Evolutionary conservation across 1,284 basidiomycete genomes (phyloP).

Genomic region (Papiliotrema fonsecae): DNA sequence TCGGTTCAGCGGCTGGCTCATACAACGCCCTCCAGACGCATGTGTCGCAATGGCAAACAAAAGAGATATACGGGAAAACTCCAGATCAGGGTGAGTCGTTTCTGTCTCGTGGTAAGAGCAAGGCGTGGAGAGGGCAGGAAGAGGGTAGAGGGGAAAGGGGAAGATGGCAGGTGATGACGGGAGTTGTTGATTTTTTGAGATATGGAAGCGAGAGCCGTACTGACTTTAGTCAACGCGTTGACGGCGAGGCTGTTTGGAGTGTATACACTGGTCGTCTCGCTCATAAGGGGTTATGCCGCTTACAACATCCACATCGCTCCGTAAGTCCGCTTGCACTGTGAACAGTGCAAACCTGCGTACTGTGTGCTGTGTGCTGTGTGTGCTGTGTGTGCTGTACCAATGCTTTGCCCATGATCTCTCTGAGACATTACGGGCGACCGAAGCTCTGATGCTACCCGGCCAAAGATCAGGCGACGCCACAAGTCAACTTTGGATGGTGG

Average conservation of each 20-base stretch:
- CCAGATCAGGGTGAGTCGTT: constrained; percentile 49
- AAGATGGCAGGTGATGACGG: too few species aligned
- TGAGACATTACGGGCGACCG: too few species aligned
- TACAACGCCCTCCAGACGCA: constrained; percentile 85
- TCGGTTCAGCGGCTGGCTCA: constrained; percentile 67
- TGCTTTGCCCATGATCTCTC: too few species aligned
- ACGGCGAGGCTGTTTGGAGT: constrained; percentile 80
- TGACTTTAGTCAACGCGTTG: constrained; percentile 66
- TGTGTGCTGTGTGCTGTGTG: too few species aligned
- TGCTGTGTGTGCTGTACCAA: too few species aligned
- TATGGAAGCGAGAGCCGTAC: too few species aligned
- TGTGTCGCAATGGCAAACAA: constrained; percentile 67
- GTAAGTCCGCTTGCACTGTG: constrained; percentile 52
- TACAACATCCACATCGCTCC: constrained; percentile 75
- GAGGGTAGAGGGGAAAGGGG: background rate
- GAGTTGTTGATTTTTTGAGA: too few species aligned
- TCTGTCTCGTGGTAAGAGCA: background rate
- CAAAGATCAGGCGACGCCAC: too few species aligned
- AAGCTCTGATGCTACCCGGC: too few species aligned
- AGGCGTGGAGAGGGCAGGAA: too few species aligned
- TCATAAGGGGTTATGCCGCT: constrained; percentile 76
- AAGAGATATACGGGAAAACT: constrained; percentile 65
- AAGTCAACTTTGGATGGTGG: too few species aligned
- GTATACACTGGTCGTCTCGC: constrained; percentile 80
- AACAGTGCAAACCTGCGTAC: background rate